A percentile compares a stretch with the other conserved stretches of the same genome.
Conservation (phyloP, 345 rosid genomes). For the Sonneratia alba region DNA sequence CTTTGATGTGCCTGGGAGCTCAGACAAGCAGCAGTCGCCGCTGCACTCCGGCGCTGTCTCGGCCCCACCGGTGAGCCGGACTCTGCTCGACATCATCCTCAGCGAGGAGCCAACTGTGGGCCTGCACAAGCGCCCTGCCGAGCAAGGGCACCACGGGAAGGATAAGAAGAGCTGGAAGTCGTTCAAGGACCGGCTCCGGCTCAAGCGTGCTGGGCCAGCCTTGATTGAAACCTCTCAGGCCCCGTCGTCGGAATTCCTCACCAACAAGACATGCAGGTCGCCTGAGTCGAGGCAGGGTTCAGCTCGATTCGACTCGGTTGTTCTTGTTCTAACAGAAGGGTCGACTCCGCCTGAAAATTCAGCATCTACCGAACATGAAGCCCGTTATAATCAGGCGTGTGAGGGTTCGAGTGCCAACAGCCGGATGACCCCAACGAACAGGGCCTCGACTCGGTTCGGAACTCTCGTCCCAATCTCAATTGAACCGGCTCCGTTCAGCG, state of each 20-base stretch:
- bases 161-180: slow-evolving; percentile 72
- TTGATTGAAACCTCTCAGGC: slow-evolving; percentile 33
- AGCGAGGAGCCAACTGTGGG: slow-evolving; percentile 38
- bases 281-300: slow-evolving; percentile 11
- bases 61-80: slow-evolving; percentile 13
- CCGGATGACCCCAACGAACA: background rate
- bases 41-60: slow-evolving; percentile 11
- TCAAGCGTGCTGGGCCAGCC: slow-evolving; percentile 61
- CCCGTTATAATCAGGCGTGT: slow-evolving; percentile 12
- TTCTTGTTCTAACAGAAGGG: slow-evolving; percentile 11
- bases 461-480: slow-evolving; percentile 8
- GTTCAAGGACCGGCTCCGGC: slow-evolving; percentile 60
- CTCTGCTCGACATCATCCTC: slow-evolving; percentile 53
- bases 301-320: slow-evolving; percentile 15
- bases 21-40: slow-evolving; percentile 9
- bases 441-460: slow-evolving; percentile 32
- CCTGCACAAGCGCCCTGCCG: slow-evolving; percentile 8
- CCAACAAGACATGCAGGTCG: slow-evolving; percentile 21
- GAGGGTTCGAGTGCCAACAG: background rate
- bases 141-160: slow-evolving; percentile 17
- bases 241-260: slow-evolving; percentile 40
- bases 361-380: slow-evolving; percentile 3
- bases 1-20: too few relatives aligned
- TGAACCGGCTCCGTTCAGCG: slow-evolving; percentile 21
- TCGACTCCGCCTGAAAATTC: slow-evolving; percentile 1